These are phyloP conservation scores for Trichoderma semiorbis DNA, from an alignment of 2,329 filamentous ascomycete genomes.

Conservation along the genomic window DNA sequence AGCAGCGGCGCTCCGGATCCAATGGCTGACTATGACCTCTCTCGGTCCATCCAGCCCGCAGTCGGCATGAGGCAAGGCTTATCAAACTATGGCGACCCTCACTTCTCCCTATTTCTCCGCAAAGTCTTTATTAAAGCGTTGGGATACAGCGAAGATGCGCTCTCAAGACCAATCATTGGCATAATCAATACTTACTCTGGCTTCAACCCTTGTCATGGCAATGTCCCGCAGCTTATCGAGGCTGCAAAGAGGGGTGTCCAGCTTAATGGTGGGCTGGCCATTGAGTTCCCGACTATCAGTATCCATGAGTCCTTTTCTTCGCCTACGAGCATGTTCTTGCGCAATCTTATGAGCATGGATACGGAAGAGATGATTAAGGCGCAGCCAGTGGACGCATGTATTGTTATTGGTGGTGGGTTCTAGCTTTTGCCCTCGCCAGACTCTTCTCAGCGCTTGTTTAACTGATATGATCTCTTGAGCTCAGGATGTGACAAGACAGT, in stretches of 20 bases:
- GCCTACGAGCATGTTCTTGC: constrained; percentile 71
- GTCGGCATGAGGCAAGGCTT: constrained; percentile 61
- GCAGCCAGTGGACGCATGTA: constrained; percentile 65
- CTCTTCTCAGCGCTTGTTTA: neutral
- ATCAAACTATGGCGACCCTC: constrained; percentile 67
- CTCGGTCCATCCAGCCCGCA: constrained; percentile 46
- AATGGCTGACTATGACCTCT: constrained; percentile 57
- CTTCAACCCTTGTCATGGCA: constrained; percentile 73
- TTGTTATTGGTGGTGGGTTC: constrained; percentile 61
- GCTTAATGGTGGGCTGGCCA: constrained; percentile 61
- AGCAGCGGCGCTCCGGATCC: neutral
- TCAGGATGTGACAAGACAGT: constrained; percentile 71
- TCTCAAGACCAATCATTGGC: constrained; percentile 68
- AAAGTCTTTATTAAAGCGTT: constrained; percentile 77
- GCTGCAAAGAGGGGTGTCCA: constrained; percentile 67
- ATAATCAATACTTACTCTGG: constrained; percentile 70
- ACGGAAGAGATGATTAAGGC: constrained; percentile 75
- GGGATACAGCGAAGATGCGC: constrained; percentile 68
- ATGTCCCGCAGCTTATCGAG: constrained; percentile 67
- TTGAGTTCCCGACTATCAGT: constrained; percentile 73
- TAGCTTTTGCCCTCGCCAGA: fast-evolving
- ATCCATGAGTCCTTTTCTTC: constrained; percentile 66
- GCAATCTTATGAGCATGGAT: constrained; percentile 77
- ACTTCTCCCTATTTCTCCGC: constrained; percentile 71
- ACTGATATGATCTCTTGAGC: neutral